Base-by-base conservation (phyloP, 768 basidiomycete genomes). In the Agaricus subrufescens region DNA sequence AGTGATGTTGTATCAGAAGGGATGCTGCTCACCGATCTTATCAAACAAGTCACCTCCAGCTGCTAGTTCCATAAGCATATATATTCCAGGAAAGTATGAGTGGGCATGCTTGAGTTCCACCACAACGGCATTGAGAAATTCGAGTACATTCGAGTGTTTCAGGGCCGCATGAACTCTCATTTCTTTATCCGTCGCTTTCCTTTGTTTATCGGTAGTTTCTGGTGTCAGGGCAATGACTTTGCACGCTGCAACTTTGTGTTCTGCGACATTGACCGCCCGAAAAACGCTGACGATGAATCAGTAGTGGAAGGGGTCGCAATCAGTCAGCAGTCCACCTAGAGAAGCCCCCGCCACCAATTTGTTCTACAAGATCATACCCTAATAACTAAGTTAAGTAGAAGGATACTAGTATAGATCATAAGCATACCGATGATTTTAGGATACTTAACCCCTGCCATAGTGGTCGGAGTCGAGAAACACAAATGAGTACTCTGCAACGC, bases 21-120 rank as follows among this genome's bases (percentile, higher is more conserved):
- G 19, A 45, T 10, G 27, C 25, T 11, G 61, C 88, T 43, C 65
- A 96, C 96, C 91, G 50, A 99, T 99, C 76, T 98, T 99, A 71
- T 99, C 97, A 68, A 99, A 99, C 31, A 99, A 72, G 69, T 98
- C 97, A 0, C 97, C 97, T 23, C 94, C 95, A 1, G 85, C 85
- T 0, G 96, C 97, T 34, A 96, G 74, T 68, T 98, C 97, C 64
- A 99, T 72, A 19, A 98, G 73, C 80, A 99, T 92, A 66, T 98
- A 99, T 23, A 94, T 79, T 0, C 90, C 96, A 0, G 93, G 89
- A 0, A 86, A 70, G 65, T 86, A 94, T 38, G 74, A 62, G 49
- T 75, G 66, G 37, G 72, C 71, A 42, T 82, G 79, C 58, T 84
- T 81, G 15, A 72, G 66, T 60, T 94, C 92, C 0, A 94, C 86